Evolutionary conservation across 2,329 filamentous ascomycete species (phyloP), one percentile per base, ranked within the genome.

Genomic region (Trichoderma koningii): DNA sequence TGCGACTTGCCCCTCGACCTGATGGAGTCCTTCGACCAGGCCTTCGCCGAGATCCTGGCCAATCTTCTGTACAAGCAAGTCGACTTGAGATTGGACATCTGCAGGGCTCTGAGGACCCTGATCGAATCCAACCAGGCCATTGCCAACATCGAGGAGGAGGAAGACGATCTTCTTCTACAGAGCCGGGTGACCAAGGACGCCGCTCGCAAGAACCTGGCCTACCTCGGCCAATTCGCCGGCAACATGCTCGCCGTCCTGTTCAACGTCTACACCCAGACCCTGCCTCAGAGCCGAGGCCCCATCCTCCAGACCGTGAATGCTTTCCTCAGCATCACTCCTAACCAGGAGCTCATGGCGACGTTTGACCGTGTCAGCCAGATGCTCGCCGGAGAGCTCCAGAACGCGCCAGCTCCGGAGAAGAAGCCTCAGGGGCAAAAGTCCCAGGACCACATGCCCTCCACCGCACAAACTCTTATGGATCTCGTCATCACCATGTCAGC

Each of bases 201-300:
- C 45, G 94, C 95, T 0, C 81, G 87, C 75, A 88, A 89, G 77
- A 97, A 97, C 73, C 79, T 98, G 45, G 81, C 87, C n/a, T 89
- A 96, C 74, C 82, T 99, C 14, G 87, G 91, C 17, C 81, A 81
- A 1, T 93, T 95, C 73, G 85, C 94, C 1, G 89, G 89, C 67
- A 98, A 98, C 72, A 85, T 99, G 78, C 86, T 99, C 48, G 93
- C 95, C 7, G 94, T 98, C 0, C 81, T 99, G n/a, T 98, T 99
- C 83, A 99, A 99, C 74, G 94, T 99, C 51, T 99, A 99, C 80
- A 97, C 91, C 69, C 91, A 97, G 76, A 99, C 95, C 0, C 83
- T 99, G 28, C 94, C 95, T 2, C 92, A 97, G 73, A 95, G 92
- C 73, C 86, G 95, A 70, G 93, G 92, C 0, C 92, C 91, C 21